Percentiles rank a stretch among this genome's conserved stretches.
Conservation (phyloP, 2,329 filamentous ascomycete species). For the Lasiodiplodia hormozganensis region DNA sequence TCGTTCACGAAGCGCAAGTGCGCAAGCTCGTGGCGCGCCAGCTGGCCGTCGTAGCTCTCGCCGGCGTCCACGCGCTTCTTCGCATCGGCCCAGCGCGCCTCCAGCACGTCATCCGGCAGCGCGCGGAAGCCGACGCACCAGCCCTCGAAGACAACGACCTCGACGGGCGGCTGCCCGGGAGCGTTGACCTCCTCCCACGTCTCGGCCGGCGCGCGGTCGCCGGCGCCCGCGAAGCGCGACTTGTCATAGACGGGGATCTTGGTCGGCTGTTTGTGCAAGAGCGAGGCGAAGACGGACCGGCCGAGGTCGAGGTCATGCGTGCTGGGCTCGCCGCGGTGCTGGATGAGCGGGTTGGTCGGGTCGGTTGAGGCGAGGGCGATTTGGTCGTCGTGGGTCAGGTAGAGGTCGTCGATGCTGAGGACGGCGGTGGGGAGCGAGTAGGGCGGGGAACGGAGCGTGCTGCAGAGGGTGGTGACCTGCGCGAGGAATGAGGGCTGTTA, state of each 20-base stretch:
- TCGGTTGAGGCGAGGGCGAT: constrained; percentile 68
- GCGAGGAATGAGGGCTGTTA: background rate
- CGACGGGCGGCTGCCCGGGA: constrained; percentile 59
- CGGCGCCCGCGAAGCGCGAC: constrained; percentile 74
- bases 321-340: constrained; percentile 82
- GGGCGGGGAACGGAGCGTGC: constrained; percentile 63
- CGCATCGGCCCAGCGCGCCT: constrained; percentile 61
- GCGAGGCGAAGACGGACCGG: constrained; percentile 66
- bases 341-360: constrained; percentile 75
- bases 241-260: constrained; percentile 84
- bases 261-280: constrained; percentile 59
- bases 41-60: constrained; percentile 56
- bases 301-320: constrained; percentile 79
- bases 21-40: constrained; percentile 60
- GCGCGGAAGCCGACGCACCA: constrained; percentile 89
- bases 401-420: constrained; percentile 88
- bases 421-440: constrained; percentile 71
- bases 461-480: constrained; percentile 67
- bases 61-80: constrained; percentile 52
- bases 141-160: constrained; percentile 82
- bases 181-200: constrained; percentile 68
- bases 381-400: constrained; percentile 76
- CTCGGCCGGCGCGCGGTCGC: constrained; percentile 71
- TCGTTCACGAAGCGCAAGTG: constrained; percentile 65
- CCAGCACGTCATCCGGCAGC: constrained; percentile 61